These are phyloP conservation scores for Ophiobolus disseminans DNA, from an alignment of 2,329 filamentous ascomycete genomes.

Conservation along the genomic window DNA sequence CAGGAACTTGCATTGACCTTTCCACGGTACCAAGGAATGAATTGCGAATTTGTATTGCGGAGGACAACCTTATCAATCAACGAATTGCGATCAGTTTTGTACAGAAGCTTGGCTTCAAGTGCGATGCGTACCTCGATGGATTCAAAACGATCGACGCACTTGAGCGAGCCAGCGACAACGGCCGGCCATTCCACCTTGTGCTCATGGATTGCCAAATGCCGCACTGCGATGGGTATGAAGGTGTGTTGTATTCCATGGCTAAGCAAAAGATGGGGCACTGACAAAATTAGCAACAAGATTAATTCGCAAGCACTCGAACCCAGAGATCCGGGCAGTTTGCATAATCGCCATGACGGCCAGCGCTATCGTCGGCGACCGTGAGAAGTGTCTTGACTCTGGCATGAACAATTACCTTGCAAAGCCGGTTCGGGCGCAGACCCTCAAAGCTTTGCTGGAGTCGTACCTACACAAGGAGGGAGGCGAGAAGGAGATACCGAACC, in stretches of 20 bases:
- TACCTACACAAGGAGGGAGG: slow-evolving; percentile 64
- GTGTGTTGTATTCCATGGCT: slow-evolving; percentile 17
- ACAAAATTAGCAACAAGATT: slow-evolving; percentile 75
- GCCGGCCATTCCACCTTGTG: slow-evolving; percentile 83
- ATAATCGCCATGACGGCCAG: slow-evolving; percentile 98
- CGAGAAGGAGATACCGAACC: slow-evolving; percentile 44
- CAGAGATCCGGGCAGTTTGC: slow-evolving; percentile 80
- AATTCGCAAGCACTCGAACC: slow-evolving; percentile 77
- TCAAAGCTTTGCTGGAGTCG: slow-evolving; percentile 81
- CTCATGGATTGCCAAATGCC: slow-evolving; percentile 99
- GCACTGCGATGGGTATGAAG: slow-evolving; percentile 86
- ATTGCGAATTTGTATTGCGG: slow-evolving; percentile 88
- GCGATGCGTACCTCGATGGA: slow-evolving; percentile 90
- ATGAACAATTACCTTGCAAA: slow-evolving; percentile 99
- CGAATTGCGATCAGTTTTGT: slow-evolving; percentile 93
- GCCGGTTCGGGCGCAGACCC: slow-evolving; percentile 85
- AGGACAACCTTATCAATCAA: slow-evolving; percentile 94
- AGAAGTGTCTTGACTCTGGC: slow-evolving; percentile 92
- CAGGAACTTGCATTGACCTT: slow-evolving; percentile 57
- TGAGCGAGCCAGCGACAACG: slow-evolving; percentile 73
- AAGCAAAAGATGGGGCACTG: no score
- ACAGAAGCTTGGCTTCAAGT: slow-evolving; percentile 81
- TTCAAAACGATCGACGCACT: slow-evolving; percentile 86
- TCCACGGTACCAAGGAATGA: slow-evolving; percentile 76
- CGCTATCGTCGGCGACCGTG: slow-evolving; percentile 90